phyloP scores from a whole-genome alignment of 192 early-diverging fungal species.

The Linnemannia hyalina region DNA sequence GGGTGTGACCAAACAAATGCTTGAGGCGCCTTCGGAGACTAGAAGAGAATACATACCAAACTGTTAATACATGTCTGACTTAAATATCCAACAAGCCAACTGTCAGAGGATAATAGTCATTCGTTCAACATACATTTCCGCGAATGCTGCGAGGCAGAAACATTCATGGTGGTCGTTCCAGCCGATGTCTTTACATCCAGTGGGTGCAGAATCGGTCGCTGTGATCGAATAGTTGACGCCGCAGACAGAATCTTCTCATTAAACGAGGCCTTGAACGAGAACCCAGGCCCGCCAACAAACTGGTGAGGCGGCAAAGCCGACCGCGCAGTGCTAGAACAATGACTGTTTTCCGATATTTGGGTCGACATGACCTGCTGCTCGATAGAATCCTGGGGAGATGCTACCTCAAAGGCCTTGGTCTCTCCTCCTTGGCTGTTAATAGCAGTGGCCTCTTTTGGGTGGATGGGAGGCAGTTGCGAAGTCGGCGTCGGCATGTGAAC shows the following conservation, averaged over 20 bases:
- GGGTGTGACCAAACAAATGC: not conserved
- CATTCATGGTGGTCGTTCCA: slow-evolving; percentile 19
- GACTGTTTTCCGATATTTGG: slow-evolving; percentile 32
- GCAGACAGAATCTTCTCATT: slow-evolving; percentile 16
- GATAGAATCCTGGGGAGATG: slow-evolving; percentile 8
- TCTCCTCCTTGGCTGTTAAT: not conserved
- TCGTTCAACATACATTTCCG: slow-evolving; percentile 27
- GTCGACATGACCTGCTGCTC: slow-evolving; percentile 50
- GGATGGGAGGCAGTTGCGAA: slow-evolving; percentile 18
- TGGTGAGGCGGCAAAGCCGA: not conserved
- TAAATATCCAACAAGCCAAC: not conserved
- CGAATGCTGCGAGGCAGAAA: slow-evolving; percentile 20
- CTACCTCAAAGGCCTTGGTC: not conserved
- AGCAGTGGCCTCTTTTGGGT: not conserved
- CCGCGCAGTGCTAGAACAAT: not conserved
- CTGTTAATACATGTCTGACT: not conserved
- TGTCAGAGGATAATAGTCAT: not conserved
- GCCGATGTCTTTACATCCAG: slow-evolving; percentile 38
- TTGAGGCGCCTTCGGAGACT: slow-evolving; percentile 37
- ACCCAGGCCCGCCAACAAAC: not conserved
- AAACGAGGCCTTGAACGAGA: not conserved
- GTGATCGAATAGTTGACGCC: not conserved
- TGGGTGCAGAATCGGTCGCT: slow-evolving; percentile 27
- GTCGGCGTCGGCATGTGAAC: not conserved
- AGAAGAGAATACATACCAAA: not conserved